Base-by-base conservation (phyloP, 768 basidiomycete species). In the Boletus rex-veris region DNA sequence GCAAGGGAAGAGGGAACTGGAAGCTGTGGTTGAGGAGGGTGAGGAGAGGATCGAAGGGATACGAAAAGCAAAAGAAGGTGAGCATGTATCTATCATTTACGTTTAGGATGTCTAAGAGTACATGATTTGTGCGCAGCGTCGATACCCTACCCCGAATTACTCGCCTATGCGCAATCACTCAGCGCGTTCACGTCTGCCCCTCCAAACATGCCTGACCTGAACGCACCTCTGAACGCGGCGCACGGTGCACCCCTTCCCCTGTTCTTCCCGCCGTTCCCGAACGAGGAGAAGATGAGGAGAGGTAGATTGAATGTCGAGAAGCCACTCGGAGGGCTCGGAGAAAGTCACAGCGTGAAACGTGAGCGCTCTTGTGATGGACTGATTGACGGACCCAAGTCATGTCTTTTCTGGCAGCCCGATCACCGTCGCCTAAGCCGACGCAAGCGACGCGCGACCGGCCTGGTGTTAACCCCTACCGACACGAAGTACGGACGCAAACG, bases 221-320 rank as follows among this genome's bases (percentile, higher is more conserved):
- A 76, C 24, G 71, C 82, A 6, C 84, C 86, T 1, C 35, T 55
- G 30, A 52, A 30, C 16, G 52, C 58, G 37, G 11, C 58, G 47
- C 86, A 86, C 9, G 88, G 87, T 60, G 84, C 84, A 11, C 86
- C 87, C 1, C 84, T 85, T 16, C 88, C 86, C 16, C 65, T 90
- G 39, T 92, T 93, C 77, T 91, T 92, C 73, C 90, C 90, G 36
- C 92, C 92, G 11, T 93, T 92, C 69, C 91, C 91, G 1, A 92
- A 91, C 64, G 90, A 92, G 72, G 91, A 92, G 68, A 92, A 90
- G 71, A 91, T 93, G 88, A 84, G 90, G 48, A 79, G 85, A 24
- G 91, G 91, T 1, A 79, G 80, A 52, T 80, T 92, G 69, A 90
- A 88, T 63, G 84, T 83, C 19, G 89, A 91, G 68, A 86, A 85